Percentiles rank a stretch among this genome's conserved stretches.
phyloP scores from a whole-genome alignment of 2,329 filamentous ascomycete species.

The Venturia aucupariae region DNA sequence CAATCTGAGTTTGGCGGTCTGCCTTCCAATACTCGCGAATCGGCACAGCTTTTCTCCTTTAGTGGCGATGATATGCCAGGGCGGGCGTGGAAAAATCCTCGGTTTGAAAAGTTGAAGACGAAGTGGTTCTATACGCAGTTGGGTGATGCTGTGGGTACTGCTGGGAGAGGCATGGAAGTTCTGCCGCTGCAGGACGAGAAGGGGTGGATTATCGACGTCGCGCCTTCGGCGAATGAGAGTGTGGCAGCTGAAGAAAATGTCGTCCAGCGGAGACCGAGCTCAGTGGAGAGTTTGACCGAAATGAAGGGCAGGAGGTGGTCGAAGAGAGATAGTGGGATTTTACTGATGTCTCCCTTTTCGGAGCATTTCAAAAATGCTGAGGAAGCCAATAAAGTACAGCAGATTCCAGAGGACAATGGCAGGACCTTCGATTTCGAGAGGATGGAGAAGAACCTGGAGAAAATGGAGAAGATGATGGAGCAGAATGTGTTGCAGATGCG shows the following conservation, averaged over 20 bases:
- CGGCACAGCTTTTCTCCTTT: conserved; percentile 12
- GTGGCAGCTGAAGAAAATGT: not conserved
- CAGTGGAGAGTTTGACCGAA: not conserved
- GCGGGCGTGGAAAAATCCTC: not conserved
- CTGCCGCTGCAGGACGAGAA: conserved; percentile 12
- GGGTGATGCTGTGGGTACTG: not conserved
- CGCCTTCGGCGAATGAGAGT: not conserved
- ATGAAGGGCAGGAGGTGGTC: not conserved
- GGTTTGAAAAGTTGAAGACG: conserved; percentile 7
- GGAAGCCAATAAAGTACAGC: not conserved
- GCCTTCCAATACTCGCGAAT: conserved; percentile 7
- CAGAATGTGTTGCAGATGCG: conserved; percentile 12
- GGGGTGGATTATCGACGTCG: conserved; percentile 1
- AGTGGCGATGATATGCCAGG: conserved; percentile 13
- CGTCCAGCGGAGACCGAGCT: not conserved
- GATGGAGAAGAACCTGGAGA: conserved; percentile 11
- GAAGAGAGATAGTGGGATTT: conserved; percentile 12
- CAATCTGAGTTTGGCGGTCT: conserved; percentile 6
- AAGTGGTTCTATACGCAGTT: conserved; percentile 13
- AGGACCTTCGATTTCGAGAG: conserved; percentile 8
- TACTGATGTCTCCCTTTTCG: conserved; percentile 7
- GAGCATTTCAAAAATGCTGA: not conserved
- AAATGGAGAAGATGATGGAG: conserved; percentile 12
- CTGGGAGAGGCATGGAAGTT: conserved; percentile 9
- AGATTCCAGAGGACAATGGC: not conserved